Percentiles rank a stretch among this genome's conserved stretches.
Evolutionary conservation across 768 basidiomycete genomes (phyloP).

Genomic region (Lactarius indigo): DNA sequence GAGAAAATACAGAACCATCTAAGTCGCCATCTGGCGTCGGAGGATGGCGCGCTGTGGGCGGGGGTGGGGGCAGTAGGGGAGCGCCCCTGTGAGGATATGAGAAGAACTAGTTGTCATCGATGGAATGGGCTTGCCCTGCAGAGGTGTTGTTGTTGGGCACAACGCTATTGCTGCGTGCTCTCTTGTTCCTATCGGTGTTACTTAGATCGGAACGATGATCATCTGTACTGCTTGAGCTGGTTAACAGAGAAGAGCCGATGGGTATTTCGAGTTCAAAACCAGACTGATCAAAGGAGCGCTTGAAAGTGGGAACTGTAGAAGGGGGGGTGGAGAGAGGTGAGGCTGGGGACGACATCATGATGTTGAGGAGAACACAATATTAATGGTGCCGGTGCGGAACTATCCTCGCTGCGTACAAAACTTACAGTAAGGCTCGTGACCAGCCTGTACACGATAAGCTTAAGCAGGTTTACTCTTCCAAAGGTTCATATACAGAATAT

Average conservation of each 20-base stretch:
- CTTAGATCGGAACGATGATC: conserved; percentile 23
- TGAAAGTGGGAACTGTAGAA: conserved; percentile 51
- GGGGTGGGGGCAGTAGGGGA: conserved; percentile 1
- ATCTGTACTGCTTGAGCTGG: conserved; percentile 31
- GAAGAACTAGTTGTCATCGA: conserved; percentile 15
- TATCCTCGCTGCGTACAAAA: no score
- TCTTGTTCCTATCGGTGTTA: conserved; percentile 23
- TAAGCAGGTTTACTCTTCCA: no score
- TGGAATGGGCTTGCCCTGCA: conserved; percentile 13
- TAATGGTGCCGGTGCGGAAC: not conserved
- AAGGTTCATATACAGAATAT: no score
- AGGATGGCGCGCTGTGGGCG: conserved; percentile 1
- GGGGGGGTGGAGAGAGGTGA: conserved; percentile 56
- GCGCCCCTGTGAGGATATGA: conserved; percentile 4
- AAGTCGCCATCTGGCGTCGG: conserved; percentile 6
- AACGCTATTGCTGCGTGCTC: conserved; percentile 23
- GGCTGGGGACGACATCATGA: conserved; percentile 31
- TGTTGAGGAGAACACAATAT: conserved; percentile 22
- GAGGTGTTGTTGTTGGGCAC: conserved; percentile 3
- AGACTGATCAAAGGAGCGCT: conserved; percentile 56
- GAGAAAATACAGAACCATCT: conserved; percentile 3
- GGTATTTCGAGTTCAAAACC: conserved; percentile 55
- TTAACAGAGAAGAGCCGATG: conserved; percentile 26
- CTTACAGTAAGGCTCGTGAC: no score
- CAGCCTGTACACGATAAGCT: no score